These are phyloP conservation scores for Suhomyces choctaworum DNA, from an alignment of 1,139 yeast genomes.

Conservation along the genomic window DNA sequence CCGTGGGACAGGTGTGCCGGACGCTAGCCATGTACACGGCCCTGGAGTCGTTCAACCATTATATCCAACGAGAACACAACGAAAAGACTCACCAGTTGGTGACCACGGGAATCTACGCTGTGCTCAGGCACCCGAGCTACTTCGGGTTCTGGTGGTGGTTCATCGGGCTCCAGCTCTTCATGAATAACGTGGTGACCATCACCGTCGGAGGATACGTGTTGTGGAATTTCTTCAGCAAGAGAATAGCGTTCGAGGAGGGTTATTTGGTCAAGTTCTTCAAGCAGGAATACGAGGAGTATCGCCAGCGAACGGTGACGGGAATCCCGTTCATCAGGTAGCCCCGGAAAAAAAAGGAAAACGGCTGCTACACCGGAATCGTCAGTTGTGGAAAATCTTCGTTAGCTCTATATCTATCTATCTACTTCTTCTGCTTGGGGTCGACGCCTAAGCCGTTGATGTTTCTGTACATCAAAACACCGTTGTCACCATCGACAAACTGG, in stretches of 20 bases:
- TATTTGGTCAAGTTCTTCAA: slow-evolving; percentile 70
- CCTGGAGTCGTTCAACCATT: slow-evolving; percentile 82
- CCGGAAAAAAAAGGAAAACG: too few species aligned
- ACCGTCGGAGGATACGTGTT: slow-evolving; percentile 48
- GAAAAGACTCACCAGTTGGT: slow-evolving; percentile 61
- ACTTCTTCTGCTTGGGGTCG: slow-evolving; percentile 25
- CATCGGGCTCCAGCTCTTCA: slow-evolving; percentile 72
- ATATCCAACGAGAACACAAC: slow-evolving; percentile 56
- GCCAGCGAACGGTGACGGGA: slow-evolving; percentile 48
- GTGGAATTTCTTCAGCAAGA: slow-evolving; percentile 62
- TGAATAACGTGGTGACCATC: slow-evolving; percentile 56
- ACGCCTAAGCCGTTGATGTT: slow-evolving; percentile 55
- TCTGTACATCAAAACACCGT: slow-evolving; percentile 78
- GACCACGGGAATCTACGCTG: slow-evolving; percentile 67
- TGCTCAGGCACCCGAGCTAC: slow-evolving; percentile 84
- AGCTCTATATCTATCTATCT: slow-evolving; percentile 6
- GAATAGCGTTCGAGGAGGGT: slow-evolving; percentile 73
- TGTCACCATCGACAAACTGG: slow-evolving; percentile 80
- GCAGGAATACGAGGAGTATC: slow-evolving; percentile 57
- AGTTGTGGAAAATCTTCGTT: too few species aligned
- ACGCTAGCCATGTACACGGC: slow-evolving; percentile 87
- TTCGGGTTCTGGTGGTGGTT: slow-evolving; percentile 95
- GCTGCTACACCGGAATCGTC: too few species aligned
- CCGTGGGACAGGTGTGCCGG: slow-evolving; percentile 67
- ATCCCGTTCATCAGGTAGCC: slow-evolving; percentile 47